Percentiles rank a stretch among this genome's conserved stretches.
phyloP scores from a whole-genome alignment of 106 monocot genomes.

The Amphibolis antarctica region DNA sequence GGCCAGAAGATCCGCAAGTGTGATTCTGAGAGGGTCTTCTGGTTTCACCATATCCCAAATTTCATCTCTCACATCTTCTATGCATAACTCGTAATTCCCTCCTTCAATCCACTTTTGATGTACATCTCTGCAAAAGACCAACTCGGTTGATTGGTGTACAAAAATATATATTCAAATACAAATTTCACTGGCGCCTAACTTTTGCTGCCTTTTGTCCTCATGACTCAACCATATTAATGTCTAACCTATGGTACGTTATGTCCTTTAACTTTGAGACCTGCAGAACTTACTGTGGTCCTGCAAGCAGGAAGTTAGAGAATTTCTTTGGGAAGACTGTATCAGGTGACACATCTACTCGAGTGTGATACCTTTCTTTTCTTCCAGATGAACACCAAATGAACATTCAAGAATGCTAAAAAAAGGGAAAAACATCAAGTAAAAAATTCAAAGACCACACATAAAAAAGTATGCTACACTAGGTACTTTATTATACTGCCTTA shows the following conservation, averaged over 20 bases:
- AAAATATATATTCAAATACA: too few relatives aligned
- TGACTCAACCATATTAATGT: too few relatives aligned
- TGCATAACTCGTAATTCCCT: constrained; percentile 91
- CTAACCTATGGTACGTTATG: not conserved
- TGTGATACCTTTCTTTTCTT: constrained; percentile 71
- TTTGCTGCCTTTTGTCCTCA: too few relatives aligned
- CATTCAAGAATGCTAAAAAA: not conserved
- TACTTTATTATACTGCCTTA: too few relatives aligned
- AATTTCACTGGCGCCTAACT: too few relatives aligned
- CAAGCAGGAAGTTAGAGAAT: constrained; percentile 70
- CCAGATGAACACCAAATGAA: constrained; percentile 11
- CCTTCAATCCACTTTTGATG: constrained; percentile 99
- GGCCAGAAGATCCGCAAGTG: constrained; percentile 62
- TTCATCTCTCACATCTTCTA: constrained; percentile 97
- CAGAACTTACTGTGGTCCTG: constrained; percentile 29
- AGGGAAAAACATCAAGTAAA: too few relatives aligned
- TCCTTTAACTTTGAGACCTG: constrained; percentile 37
- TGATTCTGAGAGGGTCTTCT: constrained; percentile 56
- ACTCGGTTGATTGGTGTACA: not conserved
- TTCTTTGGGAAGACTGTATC: constrained; percentile 66
- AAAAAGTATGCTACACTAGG: too few relatives aligned
- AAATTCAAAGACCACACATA: too few relatives aligned
- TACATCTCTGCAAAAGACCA: constrained; percentile 49
- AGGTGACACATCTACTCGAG: constrained; percentile 23
- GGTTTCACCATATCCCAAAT: constrained; percentile 99